phyloP scores from a whole-genome alignment of 257 asterid genomes.

The Plantago major region DNA sequence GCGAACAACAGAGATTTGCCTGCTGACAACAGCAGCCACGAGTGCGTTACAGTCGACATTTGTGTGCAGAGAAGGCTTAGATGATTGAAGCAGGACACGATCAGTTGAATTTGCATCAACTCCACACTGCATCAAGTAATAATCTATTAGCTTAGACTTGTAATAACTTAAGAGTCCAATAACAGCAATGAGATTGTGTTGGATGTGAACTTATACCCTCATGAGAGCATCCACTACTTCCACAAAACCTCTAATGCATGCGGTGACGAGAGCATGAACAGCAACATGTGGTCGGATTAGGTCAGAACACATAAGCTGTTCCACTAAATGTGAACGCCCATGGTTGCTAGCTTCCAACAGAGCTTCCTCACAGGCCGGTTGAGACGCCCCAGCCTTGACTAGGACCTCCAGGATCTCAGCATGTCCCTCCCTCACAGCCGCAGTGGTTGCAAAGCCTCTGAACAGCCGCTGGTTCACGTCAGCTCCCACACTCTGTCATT shows the following conservation, averaged over 20 bases:
- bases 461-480: slow-evolving; percentile 64
- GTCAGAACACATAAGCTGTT: slow-evolving; percentile 65
- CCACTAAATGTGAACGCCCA: slow-evolving; percentile 50
- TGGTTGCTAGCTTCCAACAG: slow-evolving; percentile 70
- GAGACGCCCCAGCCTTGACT: slow-evolving; percentile 75
- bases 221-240: slow-evolving; percentile 55
- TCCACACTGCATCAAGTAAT: slow-evolving; percentile 50
- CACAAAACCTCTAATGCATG: slow-evolving; percentile 65
- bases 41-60: slow-evolving; percentile 67
- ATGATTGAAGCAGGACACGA: slow-evolving; percentile 68
- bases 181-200: not conserved
- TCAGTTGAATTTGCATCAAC: slow-evolving; percentile 57
- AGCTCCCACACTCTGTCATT: slow-evolving; percentile 60
- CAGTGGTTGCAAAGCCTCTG: slow-evolving; percentile 60
- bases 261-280: slow-evolving; percentile 64
- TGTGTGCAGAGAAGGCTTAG: slow-evolving; percentile 66
- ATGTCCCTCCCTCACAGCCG: slow-evolving; percentile 73
- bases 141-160: not conserved
- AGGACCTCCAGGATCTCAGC: slow-evolving; percentile 58
- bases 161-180: not conserved
- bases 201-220: slow-evolving; percentile 36
- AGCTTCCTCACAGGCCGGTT: slow-evolving; percentile 87
- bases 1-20: slow-evolving; percentile 62
- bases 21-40: slow-evolving; percentile 71
- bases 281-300: slow-evolving; percentile 70